A percentile compares a stretch with the other conserved stretches of the same genome.
Conservation (phyloP, 2,329 filamentous ascomycete species). For the Albophoma yamanashiensis region DNA sequence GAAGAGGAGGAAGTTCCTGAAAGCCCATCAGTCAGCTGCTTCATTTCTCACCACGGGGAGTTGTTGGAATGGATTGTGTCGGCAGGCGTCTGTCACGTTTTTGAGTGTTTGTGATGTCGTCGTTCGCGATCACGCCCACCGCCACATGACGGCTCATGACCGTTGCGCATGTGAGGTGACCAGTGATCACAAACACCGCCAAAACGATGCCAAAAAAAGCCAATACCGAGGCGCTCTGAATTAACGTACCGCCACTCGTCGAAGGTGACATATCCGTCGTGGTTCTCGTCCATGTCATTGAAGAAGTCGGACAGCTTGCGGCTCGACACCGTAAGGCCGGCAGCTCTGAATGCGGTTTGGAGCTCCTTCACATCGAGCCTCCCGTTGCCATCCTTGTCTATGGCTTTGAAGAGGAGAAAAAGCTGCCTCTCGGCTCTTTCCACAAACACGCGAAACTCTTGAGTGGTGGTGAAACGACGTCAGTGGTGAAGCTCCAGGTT, state of each 20-base stretch:
- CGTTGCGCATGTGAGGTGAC: conserved; percentile 1
- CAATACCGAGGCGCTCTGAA: neutral
- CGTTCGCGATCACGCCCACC: conserved; percentile 1
- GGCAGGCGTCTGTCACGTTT: neutral
- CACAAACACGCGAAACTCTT: conserved; percentile 91
- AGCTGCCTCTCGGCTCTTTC: conserved; percentile 79
- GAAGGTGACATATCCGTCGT: conserved; percentile 80
- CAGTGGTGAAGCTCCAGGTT: neutral
- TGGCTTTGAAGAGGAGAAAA: conserved; percentile 68
- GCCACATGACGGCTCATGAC: conserved; percentile 11
- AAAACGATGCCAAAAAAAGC: conserved; percentile 1
- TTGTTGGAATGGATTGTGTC: neutral
- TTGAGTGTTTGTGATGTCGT: neutral
- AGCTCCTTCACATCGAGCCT: conserved; percentile 82
- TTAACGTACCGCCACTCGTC: conserved; percentile 85
- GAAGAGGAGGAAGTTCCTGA: conserved; percentile 86
- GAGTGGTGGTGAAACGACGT: neutral
- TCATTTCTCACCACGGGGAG: neutral
- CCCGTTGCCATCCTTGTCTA: conserved; percentile 78
- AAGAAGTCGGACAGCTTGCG: conserved; percentile 80
- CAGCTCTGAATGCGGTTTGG: conserved; percentile 62
- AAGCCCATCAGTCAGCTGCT: conserved; percentile 7
- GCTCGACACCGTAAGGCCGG: conserved; percentile 68
- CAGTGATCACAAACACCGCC: conserved; percentile 2
- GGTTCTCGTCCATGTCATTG: conserved; percentile 76